Evolutionary conservation across 1,139 yeast genomes (phyloP).

Genomic region (Taiozyma sp.): DNA sequence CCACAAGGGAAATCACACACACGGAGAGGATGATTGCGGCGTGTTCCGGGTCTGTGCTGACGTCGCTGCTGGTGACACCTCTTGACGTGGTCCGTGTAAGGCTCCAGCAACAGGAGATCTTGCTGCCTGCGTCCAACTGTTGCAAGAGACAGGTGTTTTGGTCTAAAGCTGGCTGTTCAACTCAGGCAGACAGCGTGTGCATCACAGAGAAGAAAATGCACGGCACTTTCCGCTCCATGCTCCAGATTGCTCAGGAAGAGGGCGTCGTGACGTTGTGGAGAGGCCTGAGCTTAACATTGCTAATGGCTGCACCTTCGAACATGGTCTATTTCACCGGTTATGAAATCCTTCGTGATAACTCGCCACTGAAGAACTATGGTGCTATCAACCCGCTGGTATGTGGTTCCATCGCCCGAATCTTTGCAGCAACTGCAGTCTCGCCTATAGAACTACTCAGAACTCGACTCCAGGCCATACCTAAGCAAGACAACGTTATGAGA

Average conservation of each 20-base stretch:
- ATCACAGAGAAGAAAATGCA: slow-evolving; percentile 30
- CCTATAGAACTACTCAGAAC: slow-evolving; percentile 89
- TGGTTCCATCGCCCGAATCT: slow-evolving; percentile 78
- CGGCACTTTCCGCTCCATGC: slow-evolving; percentile 73
- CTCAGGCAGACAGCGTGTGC: slow-evolving; percentile 31
- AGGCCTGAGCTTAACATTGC: slow-evolving; percentile 74
- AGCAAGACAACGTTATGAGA: slow-evolving; percentile 39
- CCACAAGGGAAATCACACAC: slow-evolving; percentile 15
- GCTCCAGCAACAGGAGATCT: slow-evolving; percentile 80
- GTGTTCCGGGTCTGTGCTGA: slow-evolving; percentile 83
- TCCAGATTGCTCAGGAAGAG: slow-evolving; percentile 61
- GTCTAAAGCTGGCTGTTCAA: slow-evolving; percentile 30
- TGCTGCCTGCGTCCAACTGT: slow-evolving; percentile 38
- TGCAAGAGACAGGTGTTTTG: slow-evolving; percentile 21
- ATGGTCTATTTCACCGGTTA: slow-evolving; percentile 94
- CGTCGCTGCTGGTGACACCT: slow-evolving; percentile 86
- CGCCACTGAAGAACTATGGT: slow-evolving; percentile 49
- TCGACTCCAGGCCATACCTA: slow-evolving; percentile 80
- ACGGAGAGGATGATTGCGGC: slow-evolving; percentile 79
- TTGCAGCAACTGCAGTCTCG: slow-evolving; percentile 83
- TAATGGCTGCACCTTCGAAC: slow-evolving; percentile 92
- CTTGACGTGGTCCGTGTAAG: slow-evolving; percentile 91
- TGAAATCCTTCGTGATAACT: slow-evolving; percentile 74
- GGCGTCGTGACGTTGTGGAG: slow-evolving; percentile 83
- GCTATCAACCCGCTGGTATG: slow-evolving; percentile 74